These are phyloP conservation scores for Ophiostoma pallidulum DNA, from an alignment of 2,329 filamentous ascomycete species.

Conservation along the genomic window DNA sequence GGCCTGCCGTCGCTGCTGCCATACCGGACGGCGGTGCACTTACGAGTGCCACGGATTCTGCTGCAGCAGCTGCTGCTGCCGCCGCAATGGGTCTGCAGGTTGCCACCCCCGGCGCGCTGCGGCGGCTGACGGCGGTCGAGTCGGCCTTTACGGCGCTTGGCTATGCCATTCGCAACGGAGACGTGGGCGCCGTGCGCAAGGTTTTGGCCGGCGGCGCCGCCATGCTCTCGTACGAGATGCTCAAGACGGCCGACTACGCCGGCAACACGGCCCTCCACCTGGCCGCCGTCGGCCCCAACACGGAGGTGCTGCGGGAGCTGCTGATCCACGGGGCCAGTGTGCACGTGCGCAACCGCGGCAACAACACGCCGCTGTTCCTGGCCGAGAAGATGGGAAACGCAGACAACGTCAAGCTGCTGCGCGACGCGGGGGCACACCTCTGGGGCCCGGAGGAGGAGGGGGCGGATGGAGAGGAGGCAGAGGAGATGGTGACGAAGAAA, in stretches of 20 bases:
- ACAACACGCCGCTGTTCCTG: conserved; percentile 57
- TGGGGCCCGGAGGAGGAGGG: conserved; percentile 37
- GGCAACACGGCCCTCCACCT: conserved; percentile 63
- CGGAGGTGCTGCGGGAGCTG: conserved; percentile 48
- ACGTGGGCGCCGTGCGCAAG: conserved; percentile 54
- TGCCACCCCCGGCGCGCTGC: conserved; percentile 6
- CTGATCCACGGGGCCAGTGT: conserved; percentile 56
- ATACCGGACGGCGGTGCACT: too few relatives aligned
- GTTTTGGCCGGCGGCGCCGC: conserved; percentile 57
- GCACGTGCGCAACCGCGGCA: conserved; percentile 53
- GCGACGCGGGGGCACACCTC: conserved; percentile 50
- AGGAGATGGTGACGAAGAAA: not conserved
- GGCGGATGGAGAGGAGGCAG: not conserved
- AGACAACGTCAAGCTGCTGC: conserved; percentile 44
- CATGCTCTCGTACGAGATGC: conserved; percentile 35
- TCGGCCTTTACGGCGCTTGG: conserved; percentile 67
- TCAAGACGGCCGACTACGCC: conserved; percentile 70
- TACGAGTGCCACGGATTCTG: too few relatives aligned
- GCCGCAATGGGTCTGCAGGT: not conserved
- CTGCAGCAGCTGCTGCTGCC: not conserved
- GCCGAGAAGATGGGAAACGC: conserved; percentile 48
- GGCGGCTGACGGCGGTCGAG: conserved; percentile 37
- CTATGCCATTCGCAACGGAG: conserved; percentile 67
- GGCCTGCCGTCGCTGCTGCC: too few relatives aligned
- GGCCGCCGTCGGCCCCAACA: conserved; percentile 44